These are phyloP conservation scores for Trichoderma virens DNA, from an alignment of 495 filamentous ascomycete genomes.

Conservation along the genomic window DNA sequence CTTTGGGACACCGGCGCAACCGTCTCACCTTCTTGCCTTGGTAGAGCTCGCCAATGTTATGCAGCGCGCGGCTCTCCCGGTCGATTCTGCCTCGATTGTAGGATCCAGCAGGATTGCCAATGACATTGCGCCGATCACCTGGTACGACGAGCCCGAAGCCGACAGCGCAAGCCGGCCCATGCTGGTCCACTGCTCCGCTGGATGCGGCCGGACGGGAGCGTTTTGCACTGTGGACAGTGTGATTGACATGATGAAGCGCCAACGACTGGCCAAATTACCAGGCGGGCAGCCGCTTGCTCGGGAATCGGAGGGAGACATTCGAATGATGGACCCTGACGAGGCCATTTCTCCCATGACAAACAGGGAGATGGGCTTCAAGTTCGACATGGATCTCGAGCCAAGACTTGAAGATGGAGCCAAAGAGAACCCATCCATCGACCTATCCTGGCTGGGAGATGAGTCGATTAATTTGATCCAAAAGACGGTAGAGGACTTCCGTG, in stretches of 20 bases:
- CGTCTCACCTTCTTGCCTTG: slow-evolving; percentile 73
- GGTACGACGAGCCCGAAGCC: slow-evolving; percentile 47
- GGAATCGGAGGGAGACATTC: slow-evolving; percentile 10
- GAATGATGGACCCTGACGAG: slow-evolving; percentile 4
- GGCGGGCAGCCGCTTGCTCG: slow-evolving; percentile 18
- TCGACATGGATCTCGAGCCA: background rate
- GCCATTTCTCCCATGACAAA: slow-evolving; percentile 8
- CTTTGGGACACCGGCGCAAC: slow-evolving; percentile 87
- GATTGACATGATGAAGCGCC: slow-evolving; percentile 83
- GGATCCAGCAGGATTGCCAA: slow-evolving; percentile 18
- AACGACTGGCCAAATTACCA: slow-evolving; percentile 41
- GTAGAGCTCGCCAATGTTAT: slow-evolving; percentile 76
- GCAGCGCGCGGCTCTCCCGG: slow-evolving; percentile 35
- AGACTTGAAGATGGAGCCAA: background rate
- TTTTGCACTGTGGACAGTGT: slow-evolving; percentile 97
- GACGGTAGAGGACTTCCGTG: slow-evolving; percentile 83
- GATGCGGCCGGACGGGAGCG: slow-evolving; percentile 89
- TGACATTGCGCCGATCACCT: slow-evolving; percentile 28
- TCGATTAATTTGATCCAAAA: slow-evolving; percentile 70
- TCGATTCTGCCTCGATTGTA: slow-evolving; percentile 26
- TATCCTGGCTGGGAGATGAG: slow-evolving; percentile 40
- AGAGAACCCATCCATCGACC: slow-evolving; percentile 17
- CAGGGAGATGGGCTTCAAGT: background rate
- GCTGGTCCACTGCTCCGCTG: slow-evolving; percentile 91
- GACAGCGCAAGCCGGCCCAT: slow-evolving; percentile 54